phyloP scores from a whole-genome alignment of 75 land plant genomes.

The Pinus tabuliformis region DNA sequence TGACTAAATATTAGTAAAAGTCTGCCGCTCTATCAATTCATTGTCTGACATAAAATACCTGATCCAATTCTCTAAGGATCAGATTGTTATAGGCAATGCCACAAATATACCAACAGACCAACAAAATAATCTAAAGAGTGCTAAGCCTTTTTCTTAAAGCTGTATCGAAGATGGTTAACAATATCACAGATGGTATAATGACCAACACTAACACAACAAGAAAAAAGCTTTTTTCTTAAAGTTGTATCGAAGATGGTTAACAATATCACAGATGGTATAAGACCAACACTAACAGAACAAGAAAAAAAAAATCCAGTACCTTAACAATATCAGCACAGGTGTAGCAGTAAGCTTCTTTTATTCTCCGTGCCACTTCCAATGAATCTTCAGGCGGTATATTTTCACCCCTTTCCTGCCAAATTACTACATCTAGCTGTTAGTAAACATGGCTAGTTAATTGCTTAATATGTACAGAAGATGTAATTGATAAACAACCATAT shows the following conservation, averaged over 20 bases:
- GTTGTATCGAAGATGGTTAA: not conserved
- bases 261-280: not conserved
- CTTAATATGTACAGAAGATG: not conserved
- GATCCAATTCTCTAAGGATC: not conserved
- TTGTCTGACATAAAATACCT: not conserved
- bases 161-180: not conserved
- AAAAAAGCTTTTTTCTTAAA: not conserved
- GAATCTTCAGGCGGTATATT: slow-evolving; percentile 96
- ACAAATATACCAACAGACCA: not conserved
- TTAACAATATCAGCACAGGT: slow-evolving; percentile 99
- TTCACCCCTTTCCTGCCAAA: slow-evolving; percentile 92
- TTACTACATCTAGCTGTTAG: slow-evolving; percentile 1
- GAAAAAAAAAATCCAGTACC: slow-evolving; percentile 33
- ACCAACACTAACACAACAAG: not conserved
- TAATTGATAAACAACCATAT: not conserved
- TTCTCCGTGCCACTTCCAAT: slow-evolving; percentile 91
- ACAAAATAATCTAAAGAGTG: not conserved
- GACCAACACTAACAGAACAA: not conserved
- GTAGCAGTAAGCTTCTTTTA: slow-evolving; percentile 94
- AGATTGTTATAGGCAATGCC: not conserved
- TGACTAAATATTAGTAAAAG: not conserved
- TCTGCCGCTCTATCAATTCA: not conserved
- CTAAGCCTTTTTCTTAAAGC: not conserved
- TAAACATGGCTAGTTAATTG: not conserved
- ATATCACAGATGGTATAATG: not conserved